Evolutionary conservation across 768 basidiomycete genomes (phyloP).

Genomic region (Calocera viscosa): DNA sequence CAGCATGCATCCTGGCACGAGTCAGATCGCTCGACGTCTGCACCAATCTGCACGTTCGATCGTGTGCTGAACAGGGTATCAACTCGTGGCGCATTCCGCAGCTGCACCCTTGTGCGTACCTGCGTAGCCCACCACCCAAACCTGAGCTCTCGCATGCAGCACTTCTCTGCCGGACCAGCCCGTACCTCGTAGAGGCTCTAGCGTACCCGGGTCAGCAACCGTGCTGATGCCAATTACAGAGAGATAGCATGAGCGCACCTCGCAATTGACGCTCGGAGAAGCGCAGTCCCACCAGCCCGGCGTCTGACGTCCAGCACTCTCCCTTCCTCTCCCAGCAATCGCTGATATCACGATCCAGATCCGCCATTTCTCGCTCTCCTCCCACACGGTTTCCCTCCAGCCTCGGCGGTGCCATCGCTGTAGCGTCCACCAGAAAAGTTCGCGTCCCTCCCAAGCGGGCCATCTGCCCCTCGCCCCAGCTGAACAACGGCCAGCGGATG

Average conservation of each 20-base stretch:
- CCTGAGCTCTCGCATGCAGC: constrained; percentile 22
- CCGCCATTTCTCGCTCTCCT: constrained; percentile 7
- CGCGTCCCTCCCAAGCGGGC: constrained; percentile 29
- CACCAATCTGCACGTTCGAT: no score
- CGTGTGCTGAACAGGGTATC: no score
- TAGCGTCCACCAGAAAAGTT: constrained; percentile 34
- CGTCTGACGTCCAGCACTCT: constrained; percentile 11
- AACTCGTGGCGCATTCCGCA: no score
- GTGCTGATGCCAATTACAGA: neutral
- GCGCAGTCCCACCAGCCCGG: neutral
- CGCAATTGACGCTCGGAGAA: neutral
- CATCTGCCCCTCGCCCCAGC: constrained; percentile 37
- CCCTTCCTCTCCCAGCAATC: constrained; percentile 14
- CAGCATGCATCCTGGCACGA: no score
- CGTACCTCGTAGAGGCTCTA: neutral
- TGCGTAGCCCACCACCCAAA: no score
- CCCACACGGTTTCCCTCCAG: constrained; percentile 7
- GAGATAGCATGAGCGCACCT: neutral
- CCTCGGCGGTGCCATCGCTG: constrained; percentile 17
- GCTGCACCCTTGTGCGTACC: no score
- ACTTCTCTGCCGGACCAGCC: neutral
- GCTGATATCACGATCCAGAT: constrained; percentile 24
- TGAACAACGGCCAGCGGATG: constrained; percentile 32
- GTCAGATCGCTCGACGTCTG: no score
- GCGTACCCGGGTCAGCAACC: neutral